Base-by-base conservation (phyloP, 805 yeast genomes). In the Geotrichum ghanense region DNA sequence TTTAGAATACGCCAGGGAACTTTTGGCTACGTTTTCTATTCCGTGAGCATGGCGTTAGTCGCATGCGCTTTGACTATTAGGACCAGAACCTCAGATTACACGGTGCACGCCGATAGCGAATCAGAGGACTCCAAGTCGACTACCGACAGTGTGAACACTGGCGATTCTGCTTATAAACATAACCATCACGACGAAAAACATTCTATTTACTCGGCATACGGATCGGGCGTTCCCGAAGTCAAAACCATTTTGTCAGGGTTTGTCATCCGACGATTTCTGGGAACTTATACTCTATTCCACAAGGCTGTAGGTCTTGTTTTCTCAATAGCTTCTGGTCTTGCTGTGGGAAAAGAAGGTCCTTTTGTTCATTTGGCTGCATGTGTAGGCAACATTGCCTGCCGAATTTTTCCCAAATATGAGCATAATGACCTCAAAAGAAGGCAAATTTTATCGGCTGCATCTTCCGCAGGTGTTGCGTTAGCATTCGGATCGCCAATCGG, bases 401-500 rank as follows among this genome's bases (percentile, higher is more conserved):
- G 82, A 34, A 51, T 66, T 31, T 75, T 74, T 52, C 63, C 69
- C 1, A 68, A 66, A 53, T 74, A 72, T 44, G 57, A 69, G 46
- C 56, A 63, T 4, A 76, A 75, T 52, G 80, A 75, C 39, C 59
- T 74, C 22, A 66, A 73, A 46, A 66, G 74, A 45, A 67, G 79
- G 45, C 79, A 74, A 51, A 68, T 76, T 3, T 59, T 76, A 16
- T 71, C 78, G 2, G 80, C 81, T 0, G 69, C 77, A 23, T 76
- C 80, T 1, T 66, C 73, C 48, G 76, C 79, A 2, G 82, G 81
- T 2, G 79, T 76, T 9, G 78, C 81, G 4, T 62, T 76, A 22
- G 79, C 81, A 1, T 76, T 76, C 60, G 81, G 81, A 0, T 71
- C 77, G 1, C 81, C 81, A 1, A 56, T 76, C 6, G 81, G 81